Conservation (phyloP, 2,329 filamentous ascomycete genomes). For the Venturia oleaginea region DNA sequence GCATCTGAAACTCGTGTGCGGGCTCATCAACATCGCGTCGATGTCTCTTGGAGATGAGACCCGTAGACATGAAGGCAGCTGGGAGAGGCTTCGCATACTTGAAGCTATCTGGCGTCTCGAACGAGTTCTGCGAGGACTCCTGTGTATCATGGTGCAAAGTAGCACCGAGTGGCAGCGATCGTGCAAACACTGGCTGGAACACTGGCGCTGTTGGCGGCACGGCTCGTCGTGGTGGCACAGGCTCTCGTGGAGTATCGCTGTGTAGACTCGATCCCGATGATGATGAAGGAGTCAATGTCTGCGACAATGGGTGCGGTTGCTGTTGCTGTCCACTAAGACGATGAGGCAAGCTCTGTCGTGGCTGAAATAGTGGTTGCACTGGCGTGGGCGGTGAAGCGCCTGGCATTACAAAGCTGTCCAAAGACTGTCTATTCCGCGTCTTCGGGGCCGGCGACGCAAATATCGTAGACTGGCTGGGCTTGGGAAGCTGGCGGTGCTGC, state of each 20-base stretch:
- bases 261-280: slow-evolving; percentile 70
- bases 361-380: not conserved
- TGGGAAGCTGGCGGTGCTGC: slow-evolving; percentile 63
- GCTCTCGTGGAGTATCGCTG: slow-evolving; percentile 60
- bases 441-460: slow-evolving; percentile 40
- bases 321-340: slow-evolving; percentile 29
- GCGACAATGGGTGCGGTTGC: slow-evolving; percentile 67
- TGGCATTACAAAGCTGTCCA: slow-evolving; percentile 65
- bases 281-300: slow-evolving; percentile 69
- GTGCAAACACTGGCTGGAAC: slow-evolving; percentile 47
- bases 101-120: slow-evolving; percentile 68
- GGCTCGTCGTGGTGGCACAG: slow-evolving; percentile 37
- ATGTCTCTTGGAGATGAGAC: slow-evolving; percentile 90
- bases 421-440: slow-evolving; percentile 60
- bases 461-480: slow-evolving; percentile 18
- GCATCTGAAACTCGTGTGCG: slow-evolving; percentile 51
- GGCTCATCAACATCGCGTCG: slow-evolving; percentile 53
- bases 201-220: not conserved
- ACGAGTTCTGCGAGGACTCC: slow-evolving; percentile 40
- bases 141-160: slow-evolving; percentile 22
- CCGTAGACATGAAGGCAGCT: slow-evolving; percentile 87
- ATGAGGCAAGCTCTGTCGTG: slow-evolving; percentile 15
- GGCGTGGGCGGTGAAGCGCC: slow-evolving; percentile 44
- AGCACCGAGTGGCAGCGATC: slow-evolving; percentile 63
- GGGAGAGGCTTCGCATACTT: slow-evolving; percentile 68